Base-by-base conservation (phyloP, 352 stramenopile species). In the Phytophthora constricta region DNA sequence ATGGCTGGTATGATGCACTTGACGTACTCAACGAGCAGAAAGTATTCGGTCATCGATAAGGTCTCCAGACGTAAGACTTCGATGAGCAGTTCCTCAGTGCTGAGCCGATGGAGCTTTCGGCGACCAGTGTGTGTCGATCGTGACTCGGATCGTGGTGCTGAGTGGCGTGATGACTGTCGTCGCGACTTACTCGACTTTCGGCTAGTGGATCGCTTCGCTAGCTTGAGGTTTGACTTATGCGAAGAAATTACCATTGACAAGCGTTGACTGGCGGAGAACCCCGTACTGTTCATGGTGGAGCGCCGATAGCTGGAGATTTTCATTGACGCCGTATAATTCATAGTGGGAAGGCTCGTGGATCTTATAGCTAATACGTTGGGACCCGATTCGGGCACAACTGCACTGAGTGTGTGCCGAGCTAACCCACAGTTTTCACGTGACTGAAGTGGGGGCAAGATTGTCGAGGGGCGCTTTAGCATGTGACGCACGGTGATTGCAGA, bases 21-120 rank as follows among this genome's bases (percentile, higher is more conserved):
- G 19, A 79, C 55, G 45, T 76, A 73, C 47, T 73, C 70, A 11
- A 79, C 31, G 2, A 73, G 52, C 5, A 65, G 43, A 11, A 73
- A 66, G 13, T 74, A 69, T 33, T 79, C 66, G 2, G 50, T 59
- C 37, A 43, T 57, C 26, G 59, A 70, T 17, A 79, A 37, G 4
- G 46, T 64, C 22, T 62, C 42, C 13, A 62, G 43, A 9, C 55
- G 55, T 1, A 22, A 62, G 19, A 62, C 20, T n/a, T 62, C 42
- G 2, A 5, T 19, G 14, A 9, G n/a, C 14, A 51, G 19, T 4
- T 22, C 37, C 19, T 49, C 16, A 23, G 41, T 23, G 4, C 3
- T 48, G 5, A 17, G 8, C 14, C 7, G 19, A 27, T 37, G 0
- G 7, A 37, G 31, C 31, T 37, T 37, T 1, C 13, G 7, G 31